phyloP scores from a whole-genome alignment of 768 basidiomycete species.

The Suillus lakei region DNA sequence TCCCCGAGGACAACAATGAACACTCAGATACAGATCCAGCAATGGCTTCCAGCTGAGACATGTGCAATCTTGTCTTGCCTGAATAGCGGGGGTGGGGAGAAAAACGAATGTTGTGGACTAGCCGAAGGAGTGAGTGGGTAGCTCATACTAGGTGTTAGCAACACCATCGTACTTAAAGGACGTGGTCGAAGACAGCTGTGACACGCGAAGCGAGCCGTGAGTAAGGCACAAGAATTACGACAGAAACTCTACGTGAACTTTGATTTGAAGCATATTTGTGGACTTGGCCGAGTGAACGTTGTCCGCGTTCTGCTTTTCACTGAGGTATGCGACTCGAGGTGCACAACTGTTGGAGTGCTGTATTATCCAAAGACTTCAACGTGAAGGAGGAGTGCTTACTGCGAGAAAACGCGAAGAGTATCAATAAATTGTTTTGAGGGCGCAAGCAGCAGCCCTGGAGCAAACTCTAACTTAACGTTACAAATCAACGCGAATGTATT shows the following conservation, averaged over 20 bases:
- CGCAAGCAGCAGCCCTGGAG: neutral
- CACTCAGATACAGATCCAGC: neutral
- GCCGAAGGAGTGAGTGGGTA: neutral
- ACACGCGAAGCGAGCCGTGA: slow-evolving; percentile 8
- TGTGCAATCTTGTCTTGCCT: neutral
- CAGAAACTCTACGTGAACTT: neutral
- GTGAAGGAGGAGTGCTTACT: neutral
- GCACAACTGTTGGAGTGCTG: neutral
- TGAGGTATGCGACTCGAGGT: neutral
- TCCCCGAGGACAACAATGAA: neutral
- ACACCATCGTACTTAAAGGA: neutral
- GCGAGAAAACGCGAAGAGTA: neutral
- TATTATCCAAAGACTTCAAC: neutral
- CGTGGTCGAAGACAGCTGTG: neutral
- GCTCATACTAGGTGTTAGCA: neutral
- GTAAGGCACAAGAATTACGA: slow-evolving; percentile 8
- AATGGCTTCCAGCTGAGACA: neutral
- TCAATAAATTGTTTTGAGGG: neutral
- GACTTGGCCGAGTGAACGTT: neutral
- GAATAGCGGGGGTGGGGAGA: neutral
- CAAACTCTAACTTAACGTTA: neutral
- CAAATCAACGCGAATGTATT: neutral
- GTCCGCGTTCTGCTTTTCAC: neutral
- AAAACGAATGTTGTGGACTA: neutral
- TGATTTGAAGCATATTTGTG: neutral